These are phyloP conservation scores for Calonectria montana DNA, from an alignment of 2,329 filamentous ascomycete species.

Conservation along the genomic window DNA sequence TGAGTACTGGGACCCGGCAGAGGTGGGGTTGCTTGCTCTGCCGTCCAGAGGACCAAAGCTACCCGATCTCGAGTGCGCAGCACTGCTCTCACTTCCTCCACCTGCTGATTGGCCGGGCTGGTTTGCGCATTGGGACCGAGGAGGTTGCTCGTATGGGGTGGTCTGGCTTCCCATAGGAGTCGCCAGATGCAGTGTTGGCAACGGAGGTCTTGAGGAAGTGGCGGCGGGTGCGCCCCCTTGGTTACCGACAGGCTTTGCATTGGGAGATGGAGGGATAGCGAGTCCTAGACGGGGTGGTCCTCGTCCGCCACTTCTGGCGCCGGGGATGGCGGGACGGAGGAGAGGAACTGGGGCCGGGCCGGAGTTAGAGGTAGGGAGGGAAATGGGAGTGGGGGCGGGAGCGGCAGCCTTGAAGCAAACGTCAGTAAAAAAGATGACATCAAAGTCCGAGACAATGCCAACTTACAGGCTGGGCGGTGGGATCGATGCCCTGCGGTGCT, in stretches of 20 bases:
- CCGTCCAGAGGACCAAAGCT: slow-evolving; percentile 85
- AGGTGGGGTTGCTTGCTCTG: slow-evolving; percentile 82
- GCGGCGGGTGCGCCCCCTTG: slow-evolving; percentile 48
- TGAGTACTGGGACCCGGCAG: slow-evolving; percentile 89
- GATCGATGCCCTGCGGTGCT: slow-evolving; percentile 35
- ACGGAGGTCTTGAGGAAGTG: slow-evolving; percentile 61
- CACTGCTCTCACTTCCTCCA: slow-evolving; percentile 83
- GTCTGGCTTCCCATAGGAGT: slow-evolving; percentile 88
- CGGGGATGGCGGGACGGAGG: slow-evolving; percentile 84
- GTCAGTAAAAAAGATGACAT: slow-evolving; percentile 29
- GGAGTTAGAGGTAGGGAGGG: slow-evolving; percentile 49
- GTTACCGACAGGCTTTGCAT: slow-evolving; percentile 78
- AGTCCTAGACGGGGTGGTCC: slow-evolving; percentile 84
- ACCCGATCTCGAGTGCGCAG: slow-evolving; percentile 82
- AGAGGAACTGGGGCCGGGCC: slow-evolving; percentile 77
- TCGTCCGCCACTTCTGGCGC: slow-evolving; percentile 70
- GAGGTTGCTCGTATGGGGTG: slow-evolving; percentile 75
- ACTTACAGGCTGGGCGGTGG: slow-evolving; percentile 38
- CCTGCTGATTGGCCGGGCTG: slow-evolving; percentile 75
- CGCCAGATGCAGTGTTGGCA: slow-evolving; percentile 85
- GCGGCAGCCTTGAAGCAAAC: slow-evolving; percentile 29
- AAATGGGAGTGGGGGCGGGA: slow-evolving; percentile 40
- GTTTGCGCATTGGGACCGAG: slow-evolving; percentile 61
- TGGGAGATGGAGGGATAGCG: slow-evolving; percentile 89
- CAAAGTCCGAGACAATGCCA: neutral